Base-by-base conservation (phyloP, 108 stramenopile species). In the Epipyxis sp. region DNA sequence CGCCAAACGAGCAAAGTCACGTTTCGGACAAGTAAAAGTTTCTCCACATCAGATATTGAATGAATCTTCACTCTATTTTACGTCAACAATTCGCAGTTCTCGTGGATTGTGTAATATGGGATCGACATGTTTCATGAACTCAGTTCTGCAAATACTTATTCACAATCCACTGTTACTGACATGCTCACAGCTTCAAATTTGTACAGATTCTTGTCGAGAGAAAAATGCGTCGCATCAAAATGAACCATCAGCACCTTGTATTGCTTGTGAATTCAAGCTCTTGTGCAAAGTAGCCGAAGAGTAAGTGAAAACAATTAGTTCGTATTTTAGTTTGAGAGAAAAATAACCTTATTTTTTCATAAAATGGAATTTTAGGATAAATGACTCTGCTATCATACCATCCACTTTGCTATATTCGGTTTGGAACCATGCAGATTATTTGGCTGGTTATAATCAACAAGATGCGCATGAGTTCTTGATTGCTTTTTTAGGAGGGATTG, bases 381-480 rank as follows among this genome's bases (percentile, higher is more conserved):
- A 50, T 50, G 20, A 20, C 6, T 13, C 13, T 34, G 10, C 35
- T 74, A 6, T 74, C 6, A 37, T 74, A 43, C 71, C 71, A 43
- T 74, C 46, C 10, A 10, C 40, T 10, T 37, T 74, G 50, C 35
- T 74, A 42, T 74, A 74, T 42, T 39, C 71, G 32, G 6, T 74
- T 32, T 74, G 71, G 71, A 34, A 27, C 13, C 6, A 6, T 6
- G 44, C 27, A 43, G 46, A 57, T 46, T 57, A 74, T 42, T 30
- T 74, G 50, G 71, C 71, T 32, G 44, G 50, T n/a, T 74, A 74
- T 57, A 25, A 6, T 3, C 71, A 74, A 57, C 71, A 74, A 74
- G 71, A 74, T 57, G 71, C 71, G 43, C 71, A 74, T 42, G 71
- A 74, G 50, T 74, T 74, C 46, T 42, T 74, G 13, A 46, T 74